phyloP scores from a whole-genome alignment of 1,139 yeast genomes.

The Candida anutae region DNA sequence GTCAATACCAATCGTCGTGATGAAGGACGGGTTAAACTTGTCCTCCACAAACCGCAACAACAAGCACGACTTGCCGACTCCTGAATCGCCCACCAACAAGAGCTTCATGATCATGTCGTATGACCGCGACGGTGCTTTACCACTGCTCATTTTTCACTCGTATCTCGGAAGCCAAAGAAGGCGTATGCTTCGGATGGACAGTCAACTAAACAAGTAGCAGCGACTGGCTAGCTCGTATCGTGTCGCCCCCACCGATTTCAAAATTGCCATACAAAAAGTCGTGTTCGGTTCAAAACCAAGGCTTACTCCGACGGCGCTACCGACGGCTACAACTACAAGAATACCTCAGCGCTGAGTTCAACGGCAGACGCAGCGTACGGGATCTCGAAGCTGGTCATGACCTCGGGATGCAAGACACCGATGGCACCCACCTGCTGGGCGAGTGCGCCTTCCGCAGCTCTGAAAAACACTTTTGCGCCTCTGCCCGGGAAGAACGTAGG shows the following conservation, averaged over 20 bases:
- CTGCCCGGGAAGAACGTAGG: conserved; percentile 93
- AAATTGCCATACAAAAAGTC: no score
- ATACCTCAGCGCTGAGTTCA: conserved; percentile 83
- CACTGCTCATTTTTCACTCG: conserved; percentile 32
- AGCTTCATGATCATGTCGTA: conserved; percentile 94
- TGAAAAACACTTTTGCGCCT: conserved; percentile 81
- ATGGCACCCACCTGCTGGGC: conserved; percentile 65
- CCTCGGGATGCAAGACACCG: conserved; percentile 96
- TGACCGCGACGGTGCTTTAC: conserved; percentile 60
- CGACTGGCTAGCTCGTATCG: no score
- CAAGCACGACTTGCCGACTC: conserved; percentile 91
- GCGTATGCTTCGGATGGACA: background rate
- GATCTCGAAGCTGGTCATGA: conserved; percentile 75
- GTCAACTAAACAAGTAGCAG: background rate
- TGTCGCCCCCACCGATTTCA: no score
- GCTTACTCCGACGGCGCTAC: no score
- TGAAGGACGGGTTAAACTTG: conserved; percentile 91
- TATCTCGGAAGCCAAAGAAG: background rate
- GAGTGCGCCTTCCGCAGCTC: conserved; percentile 52
- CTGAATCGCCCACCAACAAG: conserved; percentile 92
- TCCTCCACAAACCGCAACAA: conserved; percentile 93
- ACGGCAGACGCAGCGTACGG: conserved; percentile 91
- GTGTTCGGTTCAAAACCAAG: no score
- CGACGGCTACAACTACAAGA: no score
- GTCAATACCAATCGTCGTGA: conserved; percentile 96